A percentile compares a stretch with the other conserved stretches of the same genome.
These are phyloP conservation scores for Clonostachys rosea DNA, from an alignment of 2,329 filamentous ascomycete species.

Conservation along the genomic window DNA sequence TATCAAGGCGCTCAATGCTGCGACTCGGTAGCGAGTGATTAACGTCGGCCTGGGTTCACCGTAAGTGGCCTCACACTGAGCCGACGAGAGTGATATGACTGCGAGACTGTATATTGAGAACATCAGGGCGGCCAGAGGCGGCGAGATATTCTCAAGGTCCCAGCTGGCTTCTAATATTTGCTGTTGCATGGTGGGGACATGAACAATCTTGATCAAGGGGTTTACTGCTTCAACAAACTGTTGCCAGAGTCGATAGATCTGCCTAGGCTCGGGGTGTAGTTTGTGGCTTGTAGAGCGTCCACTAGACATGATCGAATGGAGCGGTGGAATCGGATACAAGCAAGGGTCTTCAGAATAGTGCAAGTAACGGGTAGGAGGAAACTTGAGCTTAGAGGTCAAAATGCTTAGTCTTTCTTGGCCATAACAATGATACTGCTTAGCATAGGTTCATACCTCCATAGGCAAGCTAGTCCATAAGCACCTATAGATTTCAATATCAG, in stretches of 20 bases:
- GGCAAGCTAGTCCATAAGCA: too few relatives aligned
- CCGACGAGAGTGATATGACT: slow-evolving; percentile 9
- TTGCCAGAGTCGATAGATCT: slow-evolving; percentile 23
- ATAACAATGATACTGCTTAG: too few relatives aligned
- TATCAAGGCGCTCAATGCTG: slow-evolving; percentile 12
- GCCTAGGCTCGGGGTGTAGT: slow-evolving; percentile 19
- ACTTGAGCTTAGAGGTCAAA: slow-evolving; percentile 8
- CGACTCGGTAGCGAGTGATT: slow-evolving; percentile 13
- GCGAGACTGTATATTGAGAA: slow-evolving; percentile 20
- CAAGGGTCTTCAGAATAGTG: slow-evolving; percentile 11
- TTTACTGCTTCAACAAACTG: slow-evolving; percentile 22
- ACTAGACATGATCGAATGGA: slow-evolving; percentile 3
- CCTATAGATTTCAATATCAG: slow-evolving; percentile 1
- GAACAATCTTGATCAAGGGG: slow-evolving; percentile 20
- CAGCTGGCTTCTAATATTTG: slow-evolving; percentile 20
- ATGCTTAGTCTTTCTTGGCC: too few relatives aligned
- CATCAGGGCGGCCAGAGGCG: slow-evolving; percentile 12
- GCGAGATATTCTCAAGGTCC: slow-evolving; percentile 8
- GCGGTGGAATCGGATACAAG: slow-evolving; percentile 4
- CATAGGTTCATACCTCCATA: neutral
- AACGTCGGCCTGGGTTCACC: slow-evolving; percentile 6
- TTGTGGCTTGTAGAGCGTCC: neutral
- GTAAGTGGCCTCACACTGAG: slow-evolving; percentile 8
- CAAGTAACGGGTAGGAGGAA: slow-evolving; percentile 10
- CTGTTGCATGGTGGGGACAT: slow-evolving; percentile 22